Evolutionary conservation across 2,329 filamentous ascomycete genomes (phyloP), one percentile per base, ranked within the genome.

Genomic region (Apiospora sp.): DNA sequence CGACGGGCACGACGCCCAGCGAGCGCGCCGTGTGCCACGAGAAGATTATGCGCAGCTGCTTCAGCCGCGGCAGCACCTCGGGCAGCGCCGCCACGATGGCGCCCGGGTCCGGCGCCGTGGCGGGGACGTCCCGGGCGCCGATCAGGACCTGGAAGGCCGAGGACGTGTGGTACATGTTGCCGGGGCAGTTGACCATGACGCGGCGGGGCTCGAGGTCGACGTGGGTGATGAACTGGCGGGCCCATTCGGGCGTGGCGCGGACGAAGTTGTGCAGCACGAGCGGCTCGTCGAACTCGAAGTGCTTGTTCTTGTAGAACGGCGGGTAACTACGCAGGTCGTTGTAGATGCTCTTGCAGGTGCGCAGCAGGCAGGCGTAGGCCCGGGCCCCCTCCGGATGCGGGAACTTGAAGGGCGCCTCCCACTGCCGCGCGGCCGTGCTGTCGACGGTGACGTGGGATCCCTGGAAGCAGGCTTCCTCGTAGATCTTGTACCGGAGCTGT

Each of bases 191-290:
- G 46, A 34, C 27, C 6, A 19, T 19, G 27, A 61, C 16, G 54
- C 16, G 54, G 27, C 54, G 54, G 14, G 54, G 54, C 54, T 61
- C 54, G 16, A 61, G 54, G 54, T 61, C 54, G 54, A 61, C 27
- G 30, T 37, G 54, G 30, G 54, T 61, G 30, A 61, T 12, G 27
- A 6, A 22, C 16, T 61, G 16, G 54, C 30, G 54, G 30, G 54
- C 30, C 54, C 54, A 37, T 2, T 1, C 16, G 5, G 54, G 54
- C 4, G 22, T 4, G 30, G 30, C 54, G 30, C 54, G 54, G 13
- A 37, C 5, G 30, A 61, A 61, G 54, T 22, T 37, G 54, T 61
- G 54, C 54, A 61, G 30, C 5, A 61, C 54, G 14, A 12, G 30
- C 30, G 54, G 54, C 54, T 61, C 54, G 54, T 61, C 30, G 30